phyloP scores from a whole-genome alignment of 2,329 filamentous ascomycete species.

The Fusarium sp. region DNA sequence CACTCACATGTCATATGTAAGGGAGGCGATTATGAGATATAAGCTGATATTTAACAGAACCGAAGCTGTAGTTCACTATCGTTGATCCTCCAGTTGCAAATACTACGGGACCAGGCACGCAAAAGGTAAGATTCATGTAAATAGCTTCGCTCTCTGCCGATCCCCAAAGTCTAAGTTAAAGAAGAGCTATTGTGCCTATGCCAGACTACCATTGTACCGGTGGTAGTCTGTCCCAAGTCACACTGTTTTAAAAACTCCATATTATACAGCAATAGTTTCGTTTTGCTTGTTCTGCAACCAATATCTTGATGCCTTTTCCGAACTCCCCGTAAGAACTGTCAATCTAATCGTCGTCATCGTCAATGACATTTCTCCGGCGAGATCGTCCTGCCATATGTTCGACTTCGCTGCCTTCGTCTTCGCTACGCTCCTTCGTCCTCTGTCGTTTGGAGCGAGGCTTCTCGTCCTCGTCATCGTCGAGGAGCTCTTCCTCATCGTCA shows the following conservation, averaged over 20 bases:
- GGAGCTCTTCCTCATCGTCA: constrained; percentile 68
- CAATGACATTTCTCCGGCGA: constrained; percentile 67
- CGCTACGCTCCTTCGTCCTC: constrained; percentile 58
- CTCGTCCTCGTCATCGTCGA: constrained; percentile 65
- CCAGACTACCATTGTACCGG: not conserved
- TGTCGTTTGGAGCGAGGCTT: constrained; percentile 61
- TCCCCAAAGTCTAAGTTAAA: constrained; percentile 9
- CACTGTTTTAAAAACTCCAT: constrained; percentile 17
- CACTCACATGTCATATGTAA: constrained; percentile 16
- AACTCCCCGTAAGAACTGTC: not conserved
- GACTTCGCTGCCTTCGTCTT: constrained; percentile 64
- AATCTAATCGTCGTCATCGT: constrained; percentile 68
- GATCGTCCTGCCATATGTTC: constrained; percentile 60
- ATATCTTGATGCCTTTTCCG: not conserved
- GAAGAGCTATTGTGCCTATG: not conserved
- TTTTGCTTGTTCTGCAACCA: constrained; percentile 5
- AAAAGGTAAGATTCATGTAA: not conserved
- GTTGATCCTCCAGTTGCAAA: not conserved
- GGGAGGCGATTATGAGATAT: not conserved
- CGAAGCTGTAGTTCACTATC: not conserved
- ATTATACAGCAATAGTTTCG: constrained; percentile 29
- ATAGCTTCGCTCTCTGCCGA: not conserved
- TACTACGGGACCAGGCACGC: not conserved
- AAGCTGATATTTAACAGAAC: not conserved
- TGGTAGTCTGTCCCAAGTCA: not conserved